Percentiles rank a stretch among this genome's conserved stretches.
Conservation (phyloP, 2,329 filamentous ascomycete species). For the Fusarium aywerte region DNA sequence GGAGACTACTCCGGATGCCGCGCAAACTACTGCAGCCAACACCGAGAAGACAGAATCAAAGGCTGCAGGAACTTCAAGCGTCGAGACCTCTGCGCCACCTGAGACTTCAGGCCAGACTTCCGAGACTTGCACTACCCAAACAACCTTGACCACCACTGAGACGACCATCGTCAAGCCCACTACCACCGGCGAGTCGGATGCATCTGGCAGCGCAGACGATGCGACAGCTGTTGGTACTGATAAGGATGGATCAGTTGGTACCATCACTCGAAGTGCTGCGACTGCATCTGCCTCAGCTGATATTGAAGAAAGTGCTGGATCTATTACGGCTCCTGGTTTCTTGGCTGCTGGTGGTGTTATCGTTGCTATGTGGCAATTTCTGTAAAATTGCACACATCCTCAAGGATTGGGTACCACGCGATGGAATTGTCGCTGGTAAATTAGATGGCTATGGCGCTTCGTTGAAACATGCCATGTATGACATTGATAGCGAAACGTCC, state of each 20-base stretch:
- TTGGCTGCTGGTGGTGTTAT: slow-evolving; percentile 4
- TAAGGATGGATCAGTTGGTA: not conserved
- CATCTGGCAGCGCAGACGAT: not conserved
- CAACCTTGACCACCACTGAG: not conserved
- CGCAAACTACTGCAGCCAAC: not conserved
- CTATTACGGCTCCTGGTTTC: not conserved
- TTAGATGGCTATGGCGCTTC: not conserved
- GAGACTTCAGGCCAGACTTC: not conserved
- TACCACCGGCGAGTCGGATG: not conserved
- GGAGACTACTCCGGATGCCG: not conserved
- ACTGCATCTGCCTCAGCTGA: slow-evolving; percentile 1
- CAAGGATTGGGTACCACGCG: not conserved
- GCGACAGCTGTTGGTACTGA: not conserved
- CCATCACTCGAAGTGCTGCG: not conserved
- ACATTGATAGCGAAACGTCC: not conserved
- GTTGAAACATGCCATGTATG: slow-evolving; percentile 6
- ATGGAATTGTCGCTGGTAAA: not conserved
- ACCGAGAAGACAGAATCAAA: not conserved
- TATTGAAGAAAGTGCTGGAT: slow-evolving; percentile 5
- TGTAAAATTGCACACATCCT: not conserved
- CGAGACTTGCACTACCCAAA: not conserved
- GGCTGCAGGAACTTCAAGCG: not conserved
- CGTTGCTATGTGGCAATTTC: slow-evolving; percentile 18
- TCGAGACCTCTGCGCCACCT: not conserved
- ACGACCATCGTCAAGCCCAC: slow-evolving; percentile 8